Conservation (phyloP, 169 alveolate genomes). For the Eimeria maxima region DNA sequence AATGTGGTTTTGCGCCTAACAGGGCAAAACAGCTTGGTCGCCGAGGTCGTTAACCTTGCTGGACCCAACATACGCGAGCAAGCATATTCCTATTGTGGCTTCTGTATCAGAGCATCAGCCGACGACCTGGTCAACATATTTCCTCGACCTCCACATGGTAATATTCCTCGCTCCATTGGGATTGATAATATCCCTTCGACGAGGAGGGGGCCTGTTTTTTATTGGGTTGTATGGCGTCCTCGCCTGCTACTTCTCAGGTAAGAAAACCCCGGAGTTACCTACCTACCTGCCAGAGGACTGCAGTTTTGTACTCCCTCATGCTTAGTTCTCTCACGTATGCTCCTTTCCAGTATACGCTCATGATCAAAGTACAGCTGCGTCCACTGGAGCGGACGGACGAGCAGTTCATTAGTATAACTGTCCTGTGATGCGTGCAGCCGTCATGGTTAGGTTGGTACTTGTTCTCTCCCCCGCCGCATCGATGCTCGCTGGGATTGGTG, state of each 20-base stretch:
- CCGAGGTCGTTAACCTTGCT: constrained; percentile 97
- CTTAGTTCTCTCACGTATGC: not conserved
- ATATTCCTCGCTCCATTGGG: constrained; percentile 84
- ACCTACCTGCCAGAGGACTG: not conserved
- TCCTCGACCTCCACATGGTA: constrained; percentile 84
- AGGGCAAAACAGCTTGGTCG: constrained; percentile 95
- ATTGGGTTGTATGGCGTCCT: constrained; percentile 96
- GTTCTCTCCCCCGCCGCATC: constrained; percentile 94
- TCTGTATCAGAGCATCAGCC: constrained; percentile 99
- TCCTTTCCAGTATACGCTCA: not conserved
- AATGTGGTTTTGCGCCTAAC: constrained; percentile 67
- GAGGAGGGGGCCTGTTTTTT: constrained; percentile 95
- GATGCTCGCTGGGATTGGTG: constrained; percentile 96
- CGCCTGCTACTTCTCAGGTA: constrained; percentile 95
- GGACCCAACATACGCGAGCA: constrained; percentile 98
- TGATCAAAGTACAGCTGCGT: not conserved
- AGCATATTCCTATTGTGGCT: constrained; percentile 98
- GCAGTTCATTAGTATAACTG: not conserved
- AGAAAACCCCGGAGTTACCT: not conserved
- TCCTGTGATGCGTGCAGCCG: constrained; percentile 86
- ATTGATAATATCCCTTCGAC: constrained; percentile 89
- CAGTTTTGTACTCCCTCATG: not conserved
- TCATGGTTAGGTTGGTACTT: constrained; percentile 98
- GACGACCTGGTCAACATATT: constrained; percentile 96
- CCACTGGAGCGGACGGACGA: not conserved